These are phyloP conservation scores for Parsonsia alboflavescens DNA, from an alignment of 257 asterid species.

Conservation along the genomic window DNA sequence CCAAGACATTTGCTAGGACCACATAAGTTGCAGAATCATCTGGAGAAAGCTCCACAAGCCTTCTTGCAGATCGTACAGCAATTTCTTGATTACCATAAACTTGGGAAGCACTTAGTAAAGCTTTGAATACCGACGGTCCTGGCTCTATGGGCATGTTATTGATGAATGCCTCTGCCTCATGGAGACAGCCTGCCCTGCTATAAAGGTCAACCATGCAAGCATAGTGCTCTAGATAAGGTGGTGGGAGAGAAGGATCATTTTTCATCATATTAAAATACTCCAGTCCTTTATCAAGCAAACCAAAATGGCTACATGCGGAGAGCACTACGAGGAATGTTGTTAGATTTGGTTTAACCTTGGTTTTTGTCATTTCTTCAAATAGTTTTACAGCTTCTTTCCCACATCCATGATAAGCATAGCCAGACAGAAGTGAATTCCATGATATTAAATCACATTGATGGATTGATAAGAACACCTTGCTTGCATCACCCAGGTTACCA, in stretches of 20 bases:
- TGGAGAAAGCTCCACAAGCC: constrained; percentile 51
- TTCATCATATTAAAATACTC: constrained; percentile 51
- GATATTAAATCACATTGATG: constrained; percentile 47
- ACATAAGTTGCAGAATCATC: constrained; percentile 52
- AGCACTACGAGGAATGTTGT: constrained; percentile 53
- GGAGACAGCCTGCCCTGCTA: constrained; percentile 53
- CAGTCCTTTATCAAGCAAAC: constrained; percentile 48
- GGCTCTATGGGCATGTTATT: constrained; percentile 43
- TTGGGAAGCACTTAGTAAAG: constrained; percentile 46
- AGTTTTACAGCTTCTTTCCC: constrained; percentile 40
- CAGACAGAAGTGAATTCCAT: constrained; percentile 57
- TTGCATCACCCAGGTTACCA: constrained; percentile 42
- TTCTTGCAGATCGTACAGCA: constrained; percentile 38
- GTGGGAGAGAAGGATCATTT: constrained; percentile 27
- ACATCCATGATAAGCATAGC: constrained; percentile 52
- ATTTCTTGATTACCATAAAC: constrained; percentile 52
- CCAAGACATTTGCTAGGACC: constrained; percentile 50
- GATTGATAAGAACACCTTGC: constrained; percentile 44
- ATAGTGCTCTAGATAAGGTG: constrained; percentile 48
- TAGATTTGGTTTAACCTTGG: constrained; percentile 37
- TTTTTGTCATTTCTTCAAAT: constrained; percentile 51
- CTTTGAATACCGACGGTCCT: constrained; percentile 46
- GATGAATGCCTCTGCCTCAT: constrained; percentile 53
- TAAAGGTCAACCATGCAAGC: constrained; percentile 62
- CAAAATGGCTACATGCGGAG: constrained; percentile 61